These are phyloP conservation scores for Boletellus deceptivus DNA, from an alignment of 1,284 basidiomycete genomes.

Conservation along the genomic window DNA sequence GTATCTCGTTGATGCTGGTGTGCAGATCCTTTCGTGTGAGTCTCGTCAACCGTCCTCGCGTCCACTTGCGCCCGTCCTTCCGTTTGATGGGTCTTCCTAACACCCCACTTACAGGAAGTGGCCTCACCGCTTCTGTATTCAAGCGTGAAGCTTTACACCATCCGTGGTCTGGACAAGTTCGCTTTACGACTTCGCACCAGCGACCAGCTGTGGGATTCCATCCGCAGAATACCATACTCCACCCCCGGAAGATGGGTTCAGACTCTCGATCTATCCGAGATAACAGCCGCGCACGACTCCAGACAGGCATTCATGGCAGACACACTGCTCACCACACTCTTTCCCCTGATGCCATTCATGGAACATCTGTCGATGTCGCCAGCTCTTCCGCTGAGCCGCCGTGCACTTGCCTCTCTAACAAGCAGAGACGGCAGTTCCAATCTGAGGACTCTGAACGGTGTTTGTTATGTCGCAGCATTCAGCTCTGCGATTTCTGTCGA, in stretches of 20 bases:
- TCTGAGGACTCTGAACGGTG: slow-evolving; percentile 60
- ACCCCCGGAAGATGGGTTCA: slow-evolving; percentile 83
- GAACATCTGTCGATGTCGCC: slow-evolving; percentile 58
- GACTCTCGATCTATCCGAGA: slow-evolving; percentile 61
- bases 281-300: slow-evolving; percentile 43
- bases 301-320: slow-evolving; percentile 54
- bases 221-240: slow-evolving; percentile 79
- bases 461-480: slow-evolving; percentile 49
- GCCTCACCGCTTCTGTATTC: slow-evolving; percentile 68
- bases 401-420: slow-evolving; percentile 54
- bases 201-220: slow-evolving; percentile 82
- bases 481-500: slow-evolving; percentile 29
- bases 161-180: slow-evolving; percentile 55
- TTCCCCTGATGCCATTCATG: slow-evolving; percentile 72
- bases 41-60: slow-evolving; percentile 13
- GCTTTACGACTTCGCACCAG: slow-evolving; percentile 52
- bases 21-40: slow-evolving; percentile 74
- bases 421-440: slow-evolving; percentile 51
- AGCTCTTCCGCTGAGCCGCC: slow-evolving; percentile 58
- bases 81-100: slow-evolving; percentile 14
- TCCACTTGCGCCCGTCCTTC: not conserved
- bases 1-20: slow-evolving; percentile 51
- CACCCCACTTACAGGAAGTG: slow-evolving; percentile 50
- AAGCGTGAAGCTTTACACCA: slow-evolving; percentile 47
- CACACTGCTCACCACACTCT: slow-evolving; percentile 57